Conservation (phyloP, 257 asterid species). For the Marsdenia floribunda region DNA sequence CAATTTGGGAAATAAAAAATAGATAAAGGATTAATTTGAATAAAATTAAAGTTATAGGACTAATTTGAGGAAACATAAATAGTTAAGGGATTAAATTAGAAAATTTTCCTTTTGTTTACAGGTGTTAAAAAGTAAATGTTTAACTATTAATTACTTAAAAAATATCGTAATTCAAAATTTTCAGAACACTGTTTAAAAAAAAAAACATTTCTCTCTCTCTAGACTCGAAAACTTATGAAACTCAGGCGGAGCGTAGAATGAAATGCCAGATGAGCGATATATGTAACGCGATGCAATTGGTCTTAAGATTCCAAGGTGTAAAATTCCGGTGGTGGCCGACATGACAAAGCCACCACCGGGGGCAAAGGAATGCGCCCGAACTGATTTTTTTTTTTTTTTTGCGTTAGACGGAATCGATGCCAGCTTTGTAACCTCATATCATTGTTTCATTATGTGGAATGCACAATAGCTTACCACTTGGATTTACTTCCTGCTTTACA, state of each 20-base stretch:
- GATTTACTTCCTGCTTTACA: constrained; percentile 11
- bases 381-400: neutral
- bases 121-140: no score
- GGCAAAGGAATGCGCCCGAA: neutral
- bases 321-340: constrained; percentile 20
- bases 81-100: no score
- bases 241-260: neutral
- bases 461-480: constrained; percentile 14
- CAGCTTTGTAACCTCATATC: constrained; percentile 5
- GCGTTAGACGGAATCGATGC: neutral
- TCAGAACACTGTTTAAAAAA: no score
- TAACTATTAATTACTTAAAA: neutral
- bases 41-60: no score
- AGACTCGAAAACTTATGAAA: neutral
- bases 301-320: neutral
- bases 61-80: no score
- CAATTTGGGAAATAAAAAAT: no score
- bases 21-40: no score
- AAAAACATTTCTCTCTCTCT: no score
- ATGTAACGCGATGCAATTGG: neutral
- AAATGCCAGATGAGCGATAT: neutral
- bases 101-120: neutral
- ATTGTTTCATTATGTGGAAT: constrained; percentile 12
- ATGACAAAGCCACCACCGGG: constrained; percentile 3
- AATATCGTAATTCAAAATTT: no score